Evolutionary conservation across 345 rosid species (phyloP).

Genomic region (Acer saccharum): DNA sequence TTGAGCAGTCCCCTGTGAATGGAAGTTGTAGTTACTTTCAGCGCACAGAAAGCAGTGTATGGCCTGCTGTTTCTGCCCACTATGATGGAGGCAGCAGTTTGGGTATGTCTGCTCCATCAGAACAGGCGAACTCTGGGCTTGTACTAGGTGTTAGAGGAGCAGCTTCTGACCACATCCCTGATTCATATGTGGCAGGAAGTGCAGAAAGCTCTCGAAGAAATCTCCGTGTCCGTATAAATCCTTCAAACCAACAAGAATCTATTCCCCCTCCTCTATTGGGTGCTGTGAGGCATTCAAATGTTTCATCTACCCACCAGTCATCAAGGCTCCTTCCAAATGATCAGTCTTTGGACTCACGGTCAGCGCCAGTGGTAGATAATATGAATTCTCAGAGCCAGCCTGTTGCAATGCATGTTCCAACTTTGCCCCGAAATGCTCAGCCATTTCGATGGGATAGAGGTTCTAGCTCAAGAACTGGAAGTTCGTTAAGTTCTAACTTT

Average conservation of each 20-base stretch:
- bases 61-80: conserved; percentile 40
- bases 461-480: conserved; percentile 43
- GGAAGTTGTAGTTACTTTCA: conserved; percentile 61
- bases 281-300: conserved; percentile 43
- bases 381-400: conserved; percentile 39
- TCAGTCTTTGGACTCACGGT: conserved; percentile 48
- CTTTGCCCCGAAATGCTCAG: conserved; percentile 50
- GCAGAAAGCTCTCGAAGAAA: conserved; percentile 60
- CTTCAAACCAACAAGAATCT: conserved; percentile 49
- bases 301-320: conserved; percentile 42
- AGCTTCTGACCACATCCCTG: conserved; percentile 38
- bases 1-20: conserved; percentile 59
- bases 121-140: conserved; percentile 48
- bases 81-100: conserved; percentile 38
- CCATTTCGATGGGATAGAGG: conserved; percentile 58
- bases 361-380: conserved; percentile 37
- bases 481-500: conserved; percentile 41
- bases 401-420: conserved; percentile 44
- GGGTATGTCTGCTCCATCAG: conserved; percentile 44
- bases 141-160: conserved; percentile 48
- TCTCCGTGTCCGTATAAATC: conserved; percentile 54
- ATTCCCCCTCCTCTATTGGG: conserved; percentile 37
- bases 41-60: conserved; percentile 52
- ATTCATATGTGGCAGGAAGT: conserved; percentile 32
- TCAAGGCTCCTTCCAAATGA: conserved; percentile 48